Conservation (phyloP, 2,329 filamentous ascomycete species). For the Zymoseptoria crescenta region DNA sequence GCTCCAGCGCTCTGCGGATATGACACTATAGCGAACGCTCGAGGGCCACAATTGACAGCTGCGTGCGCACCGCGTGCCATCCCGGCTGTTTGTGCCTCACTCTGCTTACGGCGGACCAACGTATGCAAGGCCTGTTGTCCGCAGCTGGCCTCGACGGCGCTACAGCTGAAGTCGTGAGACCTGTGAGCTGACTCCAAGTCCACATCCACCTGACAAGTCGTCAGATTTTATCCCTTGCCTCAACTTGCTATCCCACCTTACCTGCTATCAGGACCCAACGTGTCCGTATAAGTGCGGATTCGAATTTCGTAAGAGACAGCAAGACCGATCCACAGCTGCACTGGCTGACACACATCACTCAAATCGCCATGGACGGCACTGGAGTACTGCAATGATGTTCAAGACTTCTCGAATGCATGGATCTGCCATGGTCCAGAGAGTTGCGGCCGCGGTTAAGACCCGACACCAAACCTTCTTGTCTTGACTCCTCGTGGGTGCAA, state of each 20-base stretch:
- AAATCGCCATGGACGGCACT: slow-evolving; percentile 25
- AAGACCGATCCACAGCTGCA: not conserved
- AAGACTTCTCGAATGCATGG: slow-evolving; percentile 22
- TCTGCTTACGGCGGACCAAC: not conserved
- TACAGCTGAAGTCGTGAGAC: not conserved
- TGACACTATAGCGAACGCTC: not conserved
- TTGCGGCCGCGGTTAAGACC: slow-evolving; percentile 24
- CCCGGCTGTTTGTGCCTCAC: not conserved
- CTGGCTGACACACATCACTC: slow-evolving; percentile 10
- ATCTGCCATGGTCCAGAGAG: slow-evolving; percentile 25
- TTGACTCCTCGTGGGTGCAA: slow-evolving; percentile 20
- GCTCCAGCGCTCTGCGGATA: not conserved
- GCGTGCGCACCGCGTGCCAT: not conserved
- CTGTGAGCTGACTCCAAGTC: not conserved
- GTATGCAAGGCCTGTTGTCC: not conserved
- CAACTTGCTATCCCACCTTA: not conserved
- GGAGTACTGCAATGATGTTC: slow-evolving; percentile 21
- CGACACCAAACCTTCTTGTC: slow-evolving; percentile 13
- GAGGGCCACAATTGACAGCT: not conserved
- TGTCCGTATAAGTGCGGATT: slow-evolving; percentile 28
- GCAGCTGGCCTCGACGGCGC: not conserved
- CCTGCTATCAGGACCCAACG: slow-evolving; percentile 12
- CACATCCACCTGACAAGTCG: not conserved
- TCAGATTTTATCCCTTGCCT: not conserved
- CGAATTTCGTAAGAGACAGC: slow-evolving; percentile 15